Evolutionary conservation across 768 basidiomycete species (phyloP).

Genomic region (Suillus decipiens): DNA sequence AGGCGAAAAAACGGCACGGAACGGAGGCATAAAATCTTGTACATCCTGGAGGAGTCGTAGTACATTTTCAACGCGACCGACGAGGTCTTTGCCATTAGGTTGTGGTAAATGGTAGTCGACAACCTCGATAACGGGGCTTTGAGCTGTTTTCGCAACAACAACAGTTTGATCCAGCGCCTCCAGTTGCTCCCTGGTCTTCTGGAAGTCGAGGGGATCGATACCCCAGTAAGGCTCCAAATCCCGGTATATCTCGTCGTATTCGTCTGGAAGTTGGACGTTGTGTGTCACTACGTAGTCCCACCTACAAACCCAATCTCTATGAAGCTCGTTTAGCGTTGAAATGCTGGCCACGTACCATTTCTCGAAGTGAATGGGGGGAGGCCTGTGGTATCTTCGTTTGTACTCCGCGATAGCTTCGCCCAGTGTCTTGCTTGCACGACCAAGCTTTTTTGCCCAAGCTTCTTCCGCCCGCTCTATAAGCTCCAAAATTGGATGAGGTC

Average conservation of each 20-base stretch:
- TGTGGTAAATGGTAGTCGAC: conserved; percentile 17
- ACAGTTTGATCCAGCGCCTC: conserved; percentile 19
- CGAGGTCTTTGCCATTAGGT: conserved; percentile 9
- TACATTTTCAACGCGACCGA: conserved; percentile 11
- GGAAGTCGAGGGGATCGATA: conserved; percentile 32
- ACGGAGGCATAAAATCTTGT: conserved; percentile 30
- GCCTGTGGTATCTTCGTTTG: conserved; percentile 32
- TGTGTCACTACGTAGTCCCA: conserved; percentile 44
- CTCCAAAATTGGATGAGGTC: conserved; percentile 46
- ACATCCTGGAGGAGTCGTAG: conserved; percentile 30
- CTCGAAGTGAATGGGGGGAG: conserved; percentile 44
- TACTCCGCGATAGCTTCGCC: conserved; percentile 42
- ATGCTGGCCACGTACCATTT: conserved; percentile 35
- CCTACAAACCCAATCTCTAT: conserved; percentile 21
- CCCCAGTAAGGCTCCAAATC: conserved; percentile 41
- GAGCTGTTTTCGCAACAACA: conserved; percentile 27
- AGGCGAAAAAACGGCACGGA: conserved; percentile 33
- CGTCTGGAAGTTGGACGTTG: conserved; percentile 43
- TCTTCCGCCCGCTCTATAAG: conserved; percentile 39
- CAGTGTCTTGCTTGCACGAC: conserved; percentile 38
- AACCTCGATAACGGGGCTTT: conserved; percentile 15
- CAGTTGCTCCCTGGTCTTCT: conserved; percentile 18
- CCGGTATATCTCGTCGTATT: conserved; percentile 46
- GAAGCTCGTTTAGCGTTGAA: not conserved
- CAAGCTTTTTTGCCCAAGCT: conserved; percentile 38